A percentile compares a stretch with the other conserved stretches of the same genome.
phyloP scores from a whole-genome alignment of 1,284 basidiomycete genomes.

The Tylopilus sp. region DNA sequence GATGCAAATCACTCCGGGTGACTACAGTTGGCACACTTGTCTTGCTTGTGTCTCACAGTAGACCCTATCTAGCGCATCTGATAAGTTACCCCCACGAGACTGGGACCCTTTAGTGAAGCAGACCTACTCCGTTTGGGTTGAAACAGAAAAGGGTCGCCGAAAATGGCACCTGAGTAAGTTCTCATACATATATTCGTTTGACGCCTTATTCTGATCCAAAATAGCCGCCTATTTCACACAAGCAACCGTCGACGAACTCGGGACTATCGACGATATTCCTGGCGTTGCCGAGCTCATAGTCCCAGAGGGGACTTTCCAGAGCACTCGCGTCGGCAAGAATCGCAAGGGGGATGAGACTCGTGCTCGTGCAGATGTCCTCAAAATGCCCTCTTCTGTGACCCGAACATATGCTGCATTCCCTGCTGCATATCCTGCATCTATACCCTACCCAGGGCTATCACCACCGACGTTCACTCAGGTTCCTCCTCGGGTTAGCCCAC shows the following conservation, averaged over 20 bases:
- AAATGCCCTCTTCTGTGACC: slow-evolving; percentile 29
- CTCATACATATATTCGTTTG: slow-evolving; percentile 14
- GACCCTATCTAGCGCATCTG: slow-evolving; percentile 28
- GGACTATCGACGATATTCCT: slow-evolving; percentile 60
- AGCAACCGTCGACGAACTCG: slow-evolving; percentile 58
- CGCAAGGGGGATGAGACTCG: slow-evolving; percentile 35
- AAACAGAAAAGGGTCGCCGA: slow-evolving; percentile 56
- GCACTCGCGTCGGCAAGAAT: slow-evolving; percentile 53
- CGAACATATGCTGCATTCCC: slow-evolving; percentile 60
- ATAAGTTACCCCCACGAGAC: slow-evolving; percentile 51
- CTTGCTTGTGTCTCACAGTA: slow-evolving; percentile 11
- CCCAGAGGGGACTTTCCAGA: slow-evolving; percentile 60
- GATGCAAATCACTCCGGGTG: slow-evolving; percentile 43
- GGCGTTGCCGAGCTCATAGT: slow-evolving; percentile 51
- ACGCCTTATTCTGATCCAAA: slow-evolving; percentile 13
- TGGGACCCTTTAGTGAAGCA: slow-evolving; percentile 76
- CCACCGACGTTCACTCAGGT: slow-evolving; percentile 26
- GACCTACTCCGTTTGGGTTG: slow-evolving; percentile 72
- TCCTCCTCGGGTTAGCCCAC: slow-evolving; percentile 20
- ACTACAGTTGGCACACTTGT: slow-evolving; percentile 10
- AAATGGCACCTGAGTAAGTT: slow-evolving; percentile 76
- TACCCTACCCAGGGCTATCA: slow-evolving; percentile 31
- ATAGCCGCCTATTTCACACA: slow-evolving; percentile 77
- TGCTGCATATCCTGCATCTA: slow-evolving; percentile 33
- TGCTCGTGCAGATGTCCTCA: slow-evolving; percentile 28